Evolutionary conservation across 495 filamentous ascomycete species (phyloP), one percentile per base, ranked within the genome.

Genomic region (Terfezia claveryi): DNA sequence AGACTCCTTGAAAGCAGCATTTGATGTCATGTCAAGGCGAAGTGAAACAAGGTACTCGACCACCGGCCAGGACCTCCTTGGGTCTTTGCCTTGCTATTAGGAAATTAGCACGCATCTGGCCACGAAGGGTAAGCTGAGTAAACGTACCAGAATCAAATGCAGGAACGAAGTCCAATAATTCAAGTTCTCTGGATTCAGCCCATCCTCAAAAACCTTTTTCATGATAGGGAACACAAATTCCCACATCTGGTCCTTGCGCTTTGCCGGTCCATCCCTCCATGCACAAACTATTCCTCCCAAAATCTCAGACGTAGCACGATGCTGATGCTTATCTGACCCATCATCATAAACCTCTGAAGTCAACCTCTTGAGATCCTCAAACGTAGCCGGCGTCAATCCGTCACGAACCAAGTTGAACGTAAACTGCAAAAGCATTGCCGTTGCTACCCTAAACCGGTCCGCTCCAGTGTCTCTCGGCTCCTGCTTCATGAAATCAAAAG

Each of bases 1-100:
- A 55, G 88, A 95, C 62, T 99, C 92, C 68, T 99, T 99, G 76
- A 99, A 99, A 10, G 91, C 91, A 5, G 91, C 91, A 67, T 96
- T 94, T 0, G 89, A 94, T 23, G 77, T 70, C 82, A 94, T 89
- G 62, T 99, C 91, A 17, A 99, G 72, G 37, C 84, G 76, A 75
- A 94, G 95, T 57, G 79, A 77, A 11, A 80, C 78, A 37, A 99
- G 74, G 72, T 80, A 83, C 57, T 88, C 82, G 27, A 93, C 76
- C 55, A 99, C 71, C 53, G 93, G 92, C 76, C 81, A 86, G 4
- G 78, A 78, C 53, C 89, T 77, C 57, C 91, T 74, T 16, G 91
- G 87, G 67, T 99, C 91, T 56, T 86, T 89, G 38, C 76, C 78
- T 64, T 82, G 78, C 50, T 66, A 36, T 17, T 51, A 49, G 23